Percentiles rank a stretch among this genome's conserved stretches.
phyloP scores from a whole-genome alignment of 192 early-diverging fungal genomes.

The Bifiguratus adelaidae region DNA sequence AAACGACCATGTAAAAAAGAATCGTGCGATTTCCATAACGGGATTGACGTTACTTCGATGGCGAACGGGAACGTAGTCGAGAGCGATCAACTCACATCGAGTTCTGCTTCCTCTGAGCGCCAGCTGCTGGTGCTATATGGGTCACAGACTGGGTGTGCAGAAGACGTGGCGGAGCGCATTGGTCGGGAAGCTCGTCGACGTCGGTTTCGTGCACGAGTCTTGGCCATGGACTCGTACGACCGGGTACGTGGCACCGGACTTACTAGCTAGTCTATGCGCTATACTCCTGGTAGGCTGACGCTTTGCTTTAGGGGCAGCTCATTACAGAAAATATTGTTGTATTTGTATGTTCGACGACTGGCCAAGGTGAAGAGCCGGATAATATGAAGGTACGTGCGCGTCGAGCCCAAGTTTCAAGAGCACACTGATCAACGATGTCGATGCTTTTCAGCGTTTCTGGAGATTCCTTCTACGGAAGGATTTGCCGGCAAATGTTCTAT shows the following conservation, averaged over 20 bases:
- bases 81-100: not conserved
- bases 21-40: too few species aligned
- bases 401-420: not conserved
- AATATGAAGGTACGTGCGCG: constrained; percentile 68
- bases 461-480: constrained; percentile 78
- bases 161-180: constrained; percentile 82
- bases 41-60: too few species aligned
- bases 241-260: constrained; percentile 20
- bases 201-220: constrained; percentile 48
- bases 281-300: not conserved
- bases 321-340: constrained; percentile 50
- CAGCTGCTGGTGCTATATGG: constrained; percentile 76
- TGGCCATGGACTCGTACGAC: constrained; percentile 74
- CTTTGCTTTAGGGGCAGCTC: constrained; percentile 32
- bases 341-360: constrained; percentile 89
- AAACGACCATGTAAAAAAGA: too few species aligned
- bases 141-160: constrained; percentile 86
- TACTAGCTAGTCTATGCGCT: not conserved
- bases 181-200: constrained; percentile 67
- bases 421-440: not conserved
- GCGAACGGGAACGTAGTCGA: too few species aligned
- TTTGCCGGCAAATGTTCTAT: constrained; percentile 52
- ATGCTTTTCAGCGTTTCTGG: constrained; percentile 61
- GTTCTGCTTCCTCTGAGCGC: constrained; percentile 6
- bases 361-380: constrained; percentile 85